Percentiles rank a stretch among this genome's conserved stretches.
phyloP scores from a whole-genome alignment of 768 basidiomycete genomes.

The Kondoa subrosea region DNA sequence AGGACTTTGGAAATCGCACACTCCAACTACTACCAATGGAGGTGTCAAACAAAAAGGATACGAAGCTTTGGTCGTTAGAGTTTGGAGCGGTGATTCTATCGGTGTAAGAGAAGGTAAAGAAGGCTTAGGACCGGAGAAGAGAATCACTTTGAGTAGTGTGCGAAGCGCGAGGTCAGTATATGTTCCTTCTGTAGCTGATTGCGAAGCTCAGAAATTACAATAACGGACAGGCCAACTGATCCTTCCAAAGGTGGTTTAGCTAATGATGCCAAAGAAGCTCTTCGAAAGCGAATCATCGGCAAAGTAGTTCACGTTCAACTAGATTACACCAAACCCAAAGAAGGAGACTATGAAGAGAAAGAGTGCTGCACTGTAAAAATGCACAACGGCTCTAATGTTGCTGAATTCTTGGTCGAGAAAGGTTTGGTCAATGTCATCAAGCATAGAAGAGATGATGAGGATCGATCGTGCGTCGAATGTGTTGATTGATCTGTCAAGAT shows the following conservation, averaged over 20 bases:
- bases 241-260: slow-evolving; percentile 73
- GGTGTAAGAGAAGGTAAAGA: slow-evolving; percentile 33
- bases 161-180: slow-evolving; percentile 51
- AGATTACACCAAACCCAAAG: slow-evolving; percentile 77
- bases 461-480: slow-evolving; percentile 58
- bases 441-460: slow-evolving; percentile 84
- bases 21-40: slow-evolving; percentile 31
- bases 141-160: slow-evolving; percentile 57
- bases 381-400: slow-evolving; percentile 43
- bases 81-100: slow-evolving; percentile 87
- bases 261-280: slow-evolving; percentile 79
- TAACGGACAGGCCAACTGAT: slow-evolving; percentile 51
- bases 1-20: slow-evolving; percentile 49
- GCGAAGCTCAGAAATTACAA: background rate
- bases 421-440: slow-evolving; percentile 77
- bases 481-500: slow-evolving; percentile 31
- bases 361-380: slow-evolving; percentile 18
- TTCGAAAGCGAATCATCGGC: slow-evolving; percentile 80
- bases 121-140: slow-evolving; percentile 53
- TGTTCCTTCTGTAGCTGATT: slow-evolving; percentile 22
- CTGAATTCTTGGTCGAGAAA: slow-evolving; percentile 83
- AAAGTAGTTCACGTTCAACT: slow-evolving; percentile 48
- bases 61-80: slow-evolving; percentile 63
- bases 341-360: slow-evolving; percentile 46
- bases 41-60: slow-evolving; percentile 36